Evolutionary conservation across 805 yeast species (phyloP).

Genomic region (Maudiozyma bulderi): DNA sequence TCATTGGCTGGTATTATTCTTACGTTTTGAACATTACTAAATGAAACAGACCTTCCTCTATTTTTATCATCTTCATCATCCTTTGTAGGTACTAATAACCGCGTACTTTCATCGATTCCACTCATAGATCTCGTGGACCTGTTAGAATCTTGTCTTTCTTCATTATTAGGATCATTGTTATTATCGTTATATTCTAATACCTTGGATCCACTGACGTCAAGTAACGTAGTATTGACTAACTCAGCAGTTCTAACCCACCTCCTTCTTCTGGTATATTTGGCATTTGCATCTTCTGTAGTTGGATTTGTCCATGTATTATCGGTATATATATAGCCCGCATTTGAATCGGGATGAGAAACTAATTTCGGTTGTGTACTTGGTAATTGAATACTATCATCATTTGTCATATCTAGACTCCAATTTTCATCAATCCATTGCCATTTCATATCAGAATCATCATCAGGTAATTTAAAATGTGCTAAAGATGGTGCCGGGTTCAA

Average conservation of each 20-base stretch:
- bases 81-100: neutral
- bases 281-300: slow-evolving; percentile 73
- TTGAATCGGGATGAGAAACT: slow-evolving; percentile 57
- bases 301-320: slow-evolving; percentile 95
- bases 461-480: slow-evolving; percentile 73
- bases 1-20: slow-evolving; percentile 18
- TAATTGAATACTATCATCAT: slow-evolving; percentile 74
- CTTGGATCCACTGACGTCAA: slow-evolving; percentile 1
- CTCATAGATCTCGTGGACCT: neutral
- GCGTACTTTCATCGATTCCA: neutral
- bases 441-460: slow-evolving; percentile 51
- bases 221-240: slow-evolving; percentile 35
- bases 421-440: slow-evolving; percentile 95
- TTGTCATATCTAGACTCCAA: slow-evolving; percentile 85
- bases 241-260: slow-evolving; percentile 96
- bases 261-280: slow-evolving; percentile 88
- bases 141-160: neutral
- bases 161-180: neutral
- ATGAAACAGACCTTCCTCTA: slow-evolving; percentile 25
- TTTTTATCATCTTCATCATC: neutral
- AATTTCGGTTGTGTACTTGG: slow-evolving; percentile 46
- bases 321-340: slow-evolving; percentile 80
- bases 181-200: neutral
- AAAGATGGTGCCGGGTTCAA: slow-evolving; percentile 75
- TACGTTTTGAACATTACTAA: slow-evolving; percentile 22